A percentile compares a stretch with the other conserved stretches of the same genome.
Conservation (phyloP, 192 early-diverging fungal genomes). For the Backusella tuberculispora region DNA sequence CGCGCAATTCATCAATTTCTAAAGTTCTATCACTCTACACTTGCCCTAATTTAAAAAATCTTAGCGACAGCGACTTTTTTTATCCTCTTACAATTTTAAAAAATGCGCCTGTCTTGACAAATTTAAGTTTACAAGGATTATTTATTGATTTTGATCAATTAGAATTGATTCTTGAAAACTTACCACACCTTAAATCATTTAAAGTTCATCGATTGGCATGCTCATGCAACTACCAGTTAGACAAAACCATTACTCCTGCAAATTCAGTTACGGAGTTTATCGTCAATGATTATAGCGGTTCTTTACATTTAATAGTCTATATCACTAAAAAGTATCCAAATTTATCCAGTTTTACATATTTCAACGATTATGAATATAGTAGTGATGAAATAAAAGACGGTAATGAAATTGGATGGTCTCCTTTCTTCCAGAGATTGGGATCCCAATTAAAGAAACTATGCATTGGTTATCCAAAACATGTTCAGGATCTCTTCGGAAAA, state of each 20-base stretch:
- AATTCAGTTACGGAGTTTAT: background rate
- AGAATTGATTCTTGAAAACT: background rate
- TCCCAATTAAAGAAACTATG: background rate
- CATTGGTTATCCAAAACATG: background rate
- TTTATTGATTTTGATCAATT: background rate
- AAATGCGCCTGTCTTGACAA: background rate
- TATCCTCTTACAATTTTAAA: background rate
- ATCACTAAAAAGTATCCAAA: conserved; percentile 7
- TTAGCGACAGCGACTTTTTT: background rate
- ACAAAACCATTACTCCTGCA: background rate
- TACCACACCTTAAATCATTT: background rate
- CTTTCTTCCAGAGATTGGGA: background rate
- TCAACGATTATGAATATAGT: background rate
- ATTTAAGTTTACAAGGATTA: background rate
- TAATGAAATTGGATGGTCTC: background rate
- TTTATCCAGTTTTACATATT: background rate
- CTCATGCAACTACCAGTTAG: background rate
- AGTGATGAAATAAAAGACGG: background rate
- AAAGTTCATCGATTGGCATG: background rate
- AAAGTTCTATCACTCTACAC: background rate
- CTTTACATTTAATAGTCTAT: too few relatives aligned
- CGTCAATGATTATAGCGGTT: too few relatives aligned
- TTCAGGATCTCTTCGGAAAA: background rate
- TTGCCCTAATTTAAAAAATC: background rate
- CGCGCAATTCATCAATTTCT: background rate